Evolutionary conservation across 208 protist genomes (phyloP), one percentile per base, ranked within the genome.

Genomic region (Trypanosoma conorhini): DNA sequence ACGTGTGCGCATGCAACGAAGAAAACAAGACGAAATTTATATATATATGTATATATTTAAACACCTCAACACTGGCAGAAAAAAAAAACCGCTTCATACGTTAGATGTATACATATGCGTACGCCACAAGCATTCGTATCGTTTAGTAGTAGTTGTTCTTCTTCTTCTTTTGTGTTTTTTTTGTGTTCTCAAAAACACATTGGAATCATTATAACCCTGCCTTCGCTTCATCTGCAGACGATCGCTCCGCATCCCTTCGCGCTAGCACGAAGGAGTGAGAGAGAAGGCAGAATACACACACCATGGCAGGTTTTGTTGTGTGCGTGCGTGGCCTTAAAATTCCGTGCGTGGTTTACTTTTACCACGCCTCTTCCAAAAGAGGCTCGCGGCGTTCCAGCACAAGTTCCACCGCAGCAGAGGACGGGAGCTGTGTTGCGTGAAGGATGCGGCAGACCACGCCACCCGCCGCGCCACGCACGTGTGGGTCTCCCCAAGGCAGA

Each of bases 381-480:
- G 35, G 13, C 5, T 38, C 24, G 24, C 72, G 24, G n/a, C 35
- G 21, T 42, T 77, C 72, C 17, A 77, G 52, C 5, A 77, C 61
- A 42, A 72, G 5, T 46, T 63, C 64, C 31, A 77, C 51, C 3
- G n/a, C 21, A 24, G 65, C 57, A 48, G 35, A 24, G 61, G 5
- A 67, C n/a, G n/a, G 51, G 24, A 77, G 72, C 48, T 33, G 40
- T 21, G 66, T 58, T 19, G 72, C 65, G 9, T 59, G 58, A 38
- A 77, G 12, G 8, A 72, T 28, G n/a, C 72, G 72, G 31, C 28
- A 77, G 38, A 64, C 9, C 26, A 77, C 56, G 19, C 35, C 24
- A 26, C 4, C 33, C 17, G 42, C 33, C 3, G 3, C 22, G 1
- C 17, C 22, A 35, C 35, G 31, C 19, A 9, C 12, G 1, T 52